Base-by-base conservation (phyloP, 1,284 basidiomycete species). In the Sporisorium iseilematis-ciliati region DNA sequence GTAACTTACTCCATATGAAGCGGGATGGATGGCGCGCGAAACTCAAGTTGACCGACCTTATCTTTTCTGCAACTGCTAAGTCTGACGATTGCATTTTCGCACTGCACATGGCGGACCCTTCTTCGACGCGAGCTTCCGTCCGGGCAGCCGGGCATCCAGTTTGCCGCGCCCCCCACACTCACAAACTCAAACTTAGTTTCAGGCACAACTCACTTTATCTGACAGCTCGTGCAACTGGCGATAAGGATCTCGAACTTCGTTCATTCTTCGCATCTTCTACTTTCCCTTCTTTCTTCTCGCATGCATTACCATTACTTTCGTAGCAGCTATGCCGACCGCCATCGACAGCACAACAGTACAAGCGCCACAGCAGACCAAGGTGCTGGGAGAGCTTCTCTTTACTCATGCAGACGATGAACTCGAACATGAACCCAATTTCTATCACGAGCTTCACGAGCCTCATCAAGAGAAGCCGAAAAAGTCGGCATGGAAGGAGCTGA, bases 321-420 rank as follows among this genome's bases (percentile, higher is more conserved):
- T 35, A 4, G n/a, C 29, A 26, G 35, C 16, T 14, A 68, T 68
- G 65, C 55, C 65, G 10, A 40, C 54, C 14, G 14, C 29, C 11
- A 18, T 49, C 14, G 16, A 38, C n/a, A 33, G n/a, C 14, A 3
- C 45, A 20, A 3, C 3, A 8, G 4, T 7, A 0, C 21, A 25
- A n/a, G 7, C 33, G 20, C 3, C 31, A 5, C 8, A 25, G 12
- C 4, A 51, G 10, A 21, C 7, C 23, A 51, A 21, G 7, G 46
- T 68, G 29, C 53, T 61, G 43, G 67, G 67, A 7, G 53, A 64
- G 46, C 67, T 70, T 29, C 41, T 59, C 45, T 65, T 70, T 54
- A 70, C 67, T 21, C 57, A 42, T 12, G 35, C 61, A 10, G 57
- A 64, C 21, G 53, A 64, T 8, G 62, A 65, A 20, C 53, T 70